Base-by-base conservation (phyloP, 331 rosid species). In the Ulmus americana region DNA sequence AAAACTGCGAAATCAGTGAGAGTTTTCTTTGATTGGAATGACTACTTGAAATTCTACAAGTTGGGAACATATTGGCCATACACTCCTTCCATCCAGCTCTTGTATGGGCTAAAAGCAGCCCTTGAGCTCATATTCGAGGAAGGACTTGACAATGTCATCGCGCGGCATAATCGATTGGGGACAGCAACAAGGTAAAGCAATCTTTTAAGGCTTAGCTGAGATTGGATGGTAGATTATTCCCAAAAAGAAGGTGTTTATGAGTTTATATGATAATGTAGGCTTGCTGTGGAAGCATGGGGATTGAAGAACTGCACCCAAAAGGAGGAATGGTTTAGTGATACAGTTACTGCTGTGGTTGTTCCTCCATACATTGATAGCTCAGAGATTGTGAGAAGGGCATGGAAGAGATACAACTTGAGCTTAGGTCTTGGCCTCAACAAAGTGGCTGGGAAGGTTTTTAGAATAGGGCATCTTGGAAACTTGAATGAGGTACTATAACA, bases 211-310 rank as follows among this genome's bases (percentile, higher is more conserved):
- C 42, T 5, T 13, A 28, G 35, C 35, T 28, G 2, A 28, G 35
- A 28, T 28, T 2, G 35, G 35, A 28, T 28, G 35, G 4, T 2
- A 28, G 35, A 28, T 28, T 28, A 28, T 28, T 28, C 35, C 35
- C 35, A 28, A 28, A 28, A 28, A 28, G n/a, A 28, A 28, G 35
- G 35, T 57, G 2, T 42, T 77, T 5, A 40, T 46, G 63, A 59
- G 45, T 57, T 7, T 55, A 2, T 11, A 65, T 15, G 38, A 16
- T 15, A 78, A 63, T 76, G 20, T 80, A 94, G 99, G 84, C 97
- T 94, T 59, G 99, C 97, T 63, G 95, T 94, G 68, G 99, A 90
- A 82, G 99, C 99, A 61, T 94, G 99, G 99, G 99, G 97, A 43
- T 85, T 94, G 86, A 90, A 94, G 85, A 94, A 90, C 73, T 94